Base-by-base conservation (phyloP, 805 yeast genomes). In the Ogataea minuta region DNA sequence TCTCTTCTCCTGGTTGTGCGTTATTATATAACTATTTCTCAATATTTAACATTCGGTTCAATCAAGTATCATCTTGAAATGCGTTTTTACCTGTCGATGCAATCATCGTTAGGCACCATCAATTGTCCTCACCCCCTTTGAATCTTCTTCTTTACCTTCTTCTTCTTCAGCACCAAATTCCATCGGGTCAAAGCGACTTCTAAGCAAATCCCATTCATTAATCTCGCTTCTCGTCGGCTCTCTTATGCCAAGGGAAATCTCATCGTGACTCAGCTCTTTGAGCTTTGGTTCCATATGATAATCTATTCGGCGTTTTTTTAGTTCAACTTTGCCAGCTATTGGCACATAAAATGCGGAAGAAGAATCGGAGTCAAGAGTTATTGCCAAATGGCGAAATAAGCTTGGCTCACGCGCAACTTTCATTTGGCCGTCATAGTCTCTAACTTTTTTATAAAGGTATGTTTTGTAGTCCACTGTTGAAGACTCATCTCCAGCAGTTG, bases 291-390 rank as follows among this genome's bases (percentile, higher is more conserved):
- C 74, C 48, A 78, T 64, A 38, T 69, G 74, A 32, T 77, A 70
- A 26, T 77, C 81, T 10, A 88, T 77, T 62, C 96, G 79, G 59
- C 95, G 80, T 59, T 91, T 83, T 67, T 85, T 88, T 57, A 93
- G 76, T 49, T 83, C 93, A 29, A 87, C 72, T 51, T 82, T 79
- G 24, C 90, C 88, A 10, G 75, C 68, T 12, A 91, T 67, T 7
- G 97, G 96, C 43, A 84, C 77, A 59, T 84, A 93, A 52, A 73
- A 76, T 3, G 88, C 95, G 7, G 76, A 70, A 17, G 68, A 64
- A 23, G 76, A 63, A 32, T 74, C 75, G 36, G 68, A 72, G 31
- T 71, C 77, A 50, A 86, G 77, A 30, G 79, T 74, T 32, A 90
- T 65, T 1, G 84, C 79, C 46, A 90, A 60, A 62, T 90, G 95